A percentile compares a stretch with the other conserved stretches of the same genome.
These are phyloP conservation scores for Solanum hybrid DNA, from an alignment of 305 asterid species.

Conservation along the genomic window DNA sequence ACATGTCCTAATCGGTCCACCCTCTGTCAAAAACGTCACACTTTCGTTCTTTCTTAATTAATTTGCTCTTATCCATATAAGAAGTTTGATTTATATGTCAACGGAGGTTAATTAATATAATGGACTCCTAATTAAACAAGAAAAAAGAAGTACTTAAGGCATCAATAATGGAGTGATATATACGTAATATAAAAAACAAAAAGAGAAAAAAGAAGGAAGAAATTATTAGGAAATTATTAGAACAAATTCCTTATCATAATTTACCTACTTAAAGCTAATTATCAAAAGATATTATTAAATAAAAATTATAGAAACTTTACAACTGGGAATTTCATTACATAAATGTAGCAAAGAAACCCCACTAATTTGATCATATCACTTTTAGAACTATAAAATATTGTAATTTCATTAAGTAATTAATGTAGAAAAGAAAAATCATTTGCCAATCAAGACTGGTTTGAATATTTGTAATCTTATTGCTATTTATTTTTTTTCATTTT, in stretches of 20 bases:
- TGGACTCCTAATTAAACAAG: not conserved
- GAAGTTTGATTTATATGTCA: not conserved
- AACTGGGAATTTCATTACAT: not conserved
- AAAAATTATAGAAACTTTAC: not conserved
- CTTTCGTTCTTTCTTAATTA: not conserved
- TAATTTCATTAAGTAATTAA: conserved; percentile 9
- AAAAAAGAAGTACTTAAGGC: not conserved
- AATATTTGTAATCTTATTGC: not conserved
- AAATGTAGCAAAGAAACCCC: not conserved
- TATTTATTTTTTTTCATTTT: not conserved
- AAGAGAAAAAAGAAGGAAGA: not conserved
- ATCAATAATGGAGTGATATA: not conserved
- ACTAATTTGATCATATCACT: not conserved
- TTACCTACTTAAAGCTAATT: conserved; percentile 16
- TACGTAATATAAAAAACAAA: not conserved
- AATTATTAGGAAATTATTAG: not conserved
- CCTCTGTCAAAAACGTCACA: not conserved
- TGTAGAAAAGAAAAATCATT: not conserved
- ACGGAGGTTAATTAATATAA: not conserved
- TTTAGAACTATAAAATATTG: not conserved
- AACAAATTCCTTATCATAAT: not conserved
- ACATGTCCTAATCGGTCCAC: not conserved
- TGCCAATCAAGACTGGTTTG: not conserved
- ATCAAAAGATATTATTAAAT: not conserved
- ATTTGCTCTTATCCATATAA: not conserved